Evolutionary conservation across 140 eudicot species (phyloP).

Genomic region (Ambrosia hybrid): DNA sequence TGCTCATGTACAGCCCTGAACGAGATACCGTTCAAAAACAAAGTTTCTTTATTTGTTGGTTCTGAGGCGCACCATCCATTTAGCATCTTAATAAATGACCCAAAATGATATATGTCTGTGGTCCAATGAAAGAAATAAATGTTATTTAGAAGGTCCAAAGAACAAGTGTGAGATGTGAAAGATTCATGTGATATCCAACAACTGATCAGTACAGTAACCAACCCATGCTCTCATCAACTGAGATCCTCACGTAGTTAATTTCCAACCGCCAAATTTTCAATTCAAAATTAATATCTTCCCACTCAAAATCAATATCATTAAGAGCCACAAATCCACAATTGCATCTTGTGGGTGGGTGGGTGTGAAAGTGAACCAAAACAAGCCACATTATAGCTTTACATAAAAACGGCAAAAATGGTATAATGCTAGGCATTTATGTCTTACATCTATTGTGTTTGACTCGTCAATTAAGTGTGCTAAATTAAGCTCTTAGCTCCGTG

Average conservation of each 20-base stretch:
- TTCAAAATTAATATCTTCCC: background rate
- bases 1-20: too few relatives aligned
- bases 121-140: background rate
- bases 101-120: background rate
- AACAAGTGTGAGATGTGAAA: conserved; percentile 22
- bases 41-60: too few relatives aligned
- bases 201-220: conserved; percentile 7
- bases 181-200: conserved; percentile 11
- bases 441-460: background rate
- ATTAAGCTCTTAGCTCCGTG: too few relatives aligned
- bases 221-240: conserved; percentile 4
- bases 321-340: too few relatives aligned
- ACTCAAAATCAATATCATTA: too few relatives aligned
- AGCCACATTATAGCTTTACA: too few relatives aligned
- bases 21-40: too few relatives aligned
- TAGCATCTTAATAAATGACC: too few relatives aligned
- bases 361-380: too few relatives aligned
- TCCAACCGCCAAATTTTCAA: conserved; percentile 10
- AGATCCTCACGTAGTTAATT: background rate
- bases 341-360: too few relatives aligned
- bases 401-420: background rate
- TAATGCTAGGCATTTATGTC: background rate
- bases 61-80: too few relatives aligned
- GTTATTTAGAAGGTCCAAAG: conserved; percentile 11
- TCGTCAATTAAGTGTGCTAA: too few relatives aligned